Percentiles rank a stretch among this genome's conserved stretches.
Conservation (phyloP, 352 stramenopile genomes). For the Phytopythium delawarense region DNA sequence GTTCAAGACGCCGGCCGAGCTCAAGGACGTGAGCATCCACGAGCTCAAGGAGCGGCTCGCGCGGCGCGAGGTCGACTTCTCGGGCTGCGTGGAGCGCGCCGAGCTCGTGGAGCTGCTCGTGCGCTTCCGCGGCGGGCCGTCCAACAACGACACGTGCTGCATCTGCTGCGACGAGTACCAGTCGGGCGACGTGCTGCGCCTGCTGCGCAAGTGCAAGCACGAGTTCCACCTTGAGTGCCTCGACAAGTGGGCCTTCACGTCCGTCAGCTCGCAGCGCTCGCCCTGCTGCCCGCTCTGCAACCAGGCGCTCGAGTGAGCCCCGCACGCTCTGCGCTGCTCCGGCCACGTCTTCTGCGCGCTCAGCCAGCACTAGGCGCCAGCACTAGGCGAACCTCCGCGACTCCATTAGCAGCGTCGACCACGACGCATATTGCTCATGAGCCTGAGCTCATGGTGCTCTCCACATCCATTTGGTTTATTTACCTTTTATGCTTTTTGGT, state of each 20-base stretch:
- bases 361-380: too few relatives aligned
- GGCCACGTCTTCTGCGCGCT: too few relatives aligned
- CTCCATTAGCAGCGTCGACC: too few relatives aligned
- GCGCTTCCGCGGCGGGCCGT: constrained; percentile 67
- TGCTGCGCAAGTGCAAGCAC: constrained; percentile 82
- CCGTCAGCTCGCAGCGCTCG: constrained; percentile 55
- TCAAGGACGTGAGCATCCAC: constrained; percentile 42
- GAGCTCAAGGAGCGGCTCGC: constrained; percentile 76
- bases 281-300: constrained; percentile 83
- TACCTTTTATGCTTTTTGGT: not conserved
- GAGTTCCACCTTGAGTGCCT: constrained; percentile 88
- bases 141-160: constrained; percentile 84
- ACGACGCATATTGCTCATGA: too few relatives aligned
- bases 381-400: too few relatives aligned
- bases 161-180: constrained; percentile 88
- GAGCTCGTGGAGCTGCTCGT: constrained; percentile 73
- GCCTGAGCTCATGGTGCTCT: too few relatives aligned
- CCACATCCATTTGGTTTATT: not conserved
- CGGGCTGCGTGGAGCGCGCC: constrained; percentile 57
- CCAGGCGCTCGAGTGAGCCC: constrained; percentile 59
- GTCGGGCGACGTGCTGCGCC: constrained; percentile 66
- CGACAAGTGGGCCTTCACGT: constrained; percentile 86
- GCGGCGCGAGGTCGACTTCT: constrained; percentile 56
- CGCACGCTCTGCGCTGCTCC: too few relatives aligned
- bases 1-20: constrained; percentile 57